Conservation (phyloP, 805 yeast species). For the Wickerhamia fluorescens region DNA sequence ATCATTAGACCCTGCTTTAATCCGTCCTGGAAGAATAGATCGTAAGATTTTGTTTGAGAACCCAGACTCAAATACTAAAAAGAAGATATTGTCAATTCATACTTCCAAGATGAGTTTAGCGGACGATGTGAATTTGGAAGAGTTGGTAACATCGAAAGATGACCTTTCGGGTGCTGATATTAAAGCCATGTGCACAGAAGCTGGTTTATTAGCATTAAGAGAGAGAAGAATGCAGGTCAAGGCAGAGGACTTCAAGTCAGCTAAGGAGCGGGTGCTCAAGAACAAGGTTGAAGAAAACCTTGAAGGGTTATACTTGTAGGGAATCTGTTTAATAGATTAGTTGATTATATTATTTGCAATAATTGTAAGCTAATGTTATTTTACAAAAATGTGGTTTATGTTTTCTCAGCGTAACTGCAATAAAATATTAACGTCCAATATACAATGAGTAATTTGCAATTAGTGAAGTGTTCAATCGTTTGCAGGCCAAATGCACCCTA, state of each 20-base stretch:
- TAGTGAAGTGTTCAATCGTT: too few relatives aligned
- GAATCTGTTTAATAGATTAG: too few relatives aligned
- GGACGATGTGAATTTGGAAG: slow-evolving; percentile 82
- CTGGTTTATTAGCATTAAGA: slow-evolving; percentile 90
- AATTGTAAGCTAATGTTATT: too few relatives aligned
- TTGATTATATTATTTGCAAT: too few relatives aligned
- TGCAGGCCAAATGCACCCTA: too few relatives aligned
- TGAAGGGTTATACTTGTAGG: slow-evolving; percentile 83
- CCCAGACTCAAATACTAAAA: slow-evolving; percentile 88
- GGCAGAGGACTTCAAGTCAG: slow-evolving; percentile 86
- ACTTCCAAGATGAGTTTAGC: slow-evolving; percentile 89
- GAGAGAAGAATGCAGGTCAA: slow-evolving; percentile 98
- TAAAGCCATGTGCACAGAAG: slow-evolving; percentile 96
- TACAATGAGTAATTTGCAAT: too few relatives aligned
- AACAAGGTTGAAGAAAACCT: slow-evolving; percentile 94
- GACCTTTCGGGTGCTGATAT: slow-evolving; percentile 97
- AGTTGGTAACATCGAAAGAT: slow-evolving; percentile 82
- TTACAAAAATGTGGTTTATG: too few relatives aligned
- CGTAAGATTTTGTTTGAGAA: slow-evolving; percentile 93
- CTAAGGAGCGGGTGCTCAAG: slow-evolving; percentile 92
- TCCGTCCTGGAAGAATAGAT: slow-evolving; percentile 96
- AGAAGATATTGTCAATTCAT: slow-evolving; percentile 87
- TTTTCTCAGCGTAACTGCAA: too few relatives aligned
- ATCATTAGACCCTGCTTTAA: slow-evolving; percentile 88
- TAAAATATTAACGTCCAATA: too few relatives aligned